phyloP scores from a whole-genome alignment of 352 stramenopile species.

The Globisporangium yorkense region DNA sequence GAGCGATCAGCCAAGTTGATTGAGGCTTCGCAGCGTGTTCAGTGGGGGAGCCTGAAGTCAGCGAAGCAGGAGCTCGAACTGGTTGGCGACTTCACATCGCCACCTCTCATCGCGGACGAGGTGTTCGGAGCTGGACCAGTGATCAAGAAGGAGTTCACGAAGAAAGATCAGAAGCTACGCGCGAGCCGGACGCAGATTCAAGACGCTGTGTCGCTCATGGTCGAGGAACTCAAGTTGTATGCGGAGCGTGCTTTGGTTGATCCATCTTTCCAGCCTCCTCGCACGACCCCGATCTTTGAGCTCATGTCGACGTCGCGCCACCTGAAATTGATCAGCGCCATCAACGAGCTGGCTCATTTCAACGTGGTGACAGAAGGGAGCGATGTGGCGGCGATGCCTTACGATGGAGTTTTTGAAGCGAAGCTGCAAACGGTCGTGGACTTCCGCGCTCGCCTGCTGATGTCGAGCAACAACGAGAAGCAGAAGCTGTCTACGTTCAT shows the following conservation, averaged over 20 bases:
- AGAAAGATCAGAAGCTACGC: slow-evolving; percentile 64
- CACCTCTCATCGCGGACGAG: slow-evolving; percentile 35
- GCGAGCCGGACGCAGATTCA: slow-evolving; percentile 48
- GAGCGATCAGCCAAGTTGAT: slow-evolving; percentile 74
- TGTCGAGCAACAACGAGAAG: slow-evolving; percentile 67
- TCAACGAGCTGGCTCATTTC: slow-evolving; percentile 68
- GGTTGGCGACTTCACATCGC: slow-evolving; percentile 8
- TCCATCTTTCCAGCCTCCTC: slow-evolving; percentile 42
- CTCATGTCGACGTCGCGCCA: slow-evolving; percentile 66
- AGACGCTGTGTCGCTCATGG: slow-evolving; percentile 49
- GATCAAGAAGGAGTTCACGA: slow-evolving; percentile 76
- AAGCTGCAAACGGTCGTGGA: slow-evolving; percentile 69
- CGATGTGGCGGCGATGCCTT: slow-evolving; percentile 8
- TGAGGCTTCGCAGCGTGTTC: slow-evolving; percentile 65
- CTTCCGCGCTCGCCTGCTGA: slow-evolving; percentile 62
- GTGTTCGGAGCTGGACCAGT: slow-evolving; percentile 51
- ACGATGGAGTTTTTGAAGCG: slow-evolving; percentile 39
- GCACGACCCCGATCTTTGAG: slow-evolving; percentile 49
- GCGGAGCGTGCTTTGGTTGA: slow-evolving; percentile 36
- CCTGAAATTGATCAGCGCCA: slow-evolving; percentile 64
- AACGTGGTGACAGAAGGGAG: slow-evolving; percentile 28
- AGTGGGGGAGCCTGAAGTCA: slow-evolving; percentile 43
- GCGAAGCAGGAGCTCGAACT: slow-evolving; percentile 27
- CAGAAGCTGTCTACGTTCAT: slow-evolving; percentile 45
- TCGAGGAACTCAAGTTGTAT: slow-evolving; percentile 70